These are phyloP conservation scores for Zangia roseola DNA, from an alignment of 768 basidiomycete species.

Conservation along the genomic window DNA sequence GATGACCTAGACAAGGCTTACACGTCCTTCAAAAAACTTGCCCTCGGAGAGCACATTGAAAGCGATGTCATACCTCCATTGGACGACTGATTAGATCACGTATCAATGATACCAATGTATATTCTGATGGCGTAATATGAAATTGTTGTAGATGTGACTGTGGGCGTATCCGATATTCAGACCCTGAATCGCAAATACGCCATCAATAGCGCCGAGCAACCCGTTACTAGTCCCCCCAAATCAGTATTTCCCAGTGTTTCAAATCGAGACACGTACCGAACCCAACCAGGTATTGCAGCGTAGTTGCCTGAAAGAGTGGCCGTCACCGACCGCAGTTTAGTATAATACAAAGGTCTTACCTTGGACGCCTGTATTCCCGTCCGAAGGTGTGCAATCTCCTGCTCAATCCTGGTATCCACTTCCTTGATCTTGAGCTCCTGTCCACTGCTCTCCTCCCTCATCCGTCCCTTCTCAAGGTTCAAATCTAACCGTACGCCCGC, in stretches of 20 bases:
- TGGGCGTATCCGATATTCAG: slow-evolving; percentile 13
- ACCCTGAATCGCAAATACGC: slow-evolving; percentile 76
- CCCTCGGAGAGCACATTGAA: slow-evolving; percentile 60
- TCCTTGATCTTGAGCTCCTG: slow-evolving; percentile 97
- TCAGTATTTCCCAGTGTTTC: slow-evolving; percentile 6
- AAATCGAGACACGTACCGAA: slow-evolving; percentile 56
- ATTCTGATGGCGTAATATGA: no score
- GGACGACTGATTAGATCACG: slow-evolving; percentile 42
- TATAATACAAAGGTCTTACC: slow-evolving; percentile 37
- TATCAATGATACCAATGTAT: background rate
- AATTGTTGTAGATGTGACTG: background rate
- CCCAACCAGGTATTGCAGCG: slow-evolving; percentile 83
- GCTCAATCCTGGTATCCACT: slow-evolving; percentile 95
- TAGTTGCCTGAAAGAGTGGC: slow-evolving; percentile 57
- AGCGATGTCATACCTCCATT: slow-evolving; percentile 69
- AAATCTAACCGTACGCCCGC: slow-evolving; percentile 91
- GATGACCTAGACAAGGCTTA: slow-evolving; percentile 87
- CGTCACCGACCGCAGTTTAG: slow-evolving; percentile 1
- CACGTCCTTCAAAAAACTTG: slow-evolving; percentile 68
- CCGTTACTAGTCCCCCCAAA: slow-evolving; percentile 56
- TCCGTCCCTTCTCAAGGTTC: slow-evolving; percentile 94
- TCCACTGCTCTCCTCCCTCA: slow-evolving; percentile 87
- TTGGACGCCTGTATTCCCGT: slow-evolving; percentile 86
- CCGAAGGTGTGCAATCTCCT: slow-evolving; percentile 85
- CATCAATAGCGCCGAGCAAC: slow-evolving; percentile 83